Percentiles rank a stretch among this genome's conserved stretches.
Evolutionary conservation across 495 filamentous ascomycete species (phyloP).

Genomic region (Poronia punctata): DNA sequence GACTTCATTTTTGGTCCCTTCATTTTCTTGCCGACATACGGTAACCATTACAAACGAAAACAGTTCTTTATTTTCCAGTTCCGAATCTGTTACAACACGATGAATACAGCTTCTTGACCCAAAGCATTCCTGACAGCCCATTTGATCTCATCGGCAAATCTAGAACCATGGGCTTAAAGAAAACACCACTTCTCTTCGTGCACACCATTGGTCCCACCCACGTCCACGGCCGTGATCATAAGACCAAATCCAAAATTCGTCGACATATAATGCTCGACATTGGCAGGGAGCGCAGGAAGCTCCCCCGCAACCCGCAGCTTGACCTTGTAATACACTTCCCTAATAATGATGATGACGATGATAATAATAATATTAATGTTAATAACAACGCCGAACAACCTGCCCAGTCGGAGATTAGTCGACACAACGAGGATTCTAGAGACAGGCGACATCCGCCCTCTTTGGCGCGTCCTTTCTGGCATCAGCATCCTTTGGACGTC

Average conservation of each 20-base stretch:
- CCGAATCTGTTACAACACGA: too few relatives aligned
- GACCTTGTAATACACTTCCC: neutral
- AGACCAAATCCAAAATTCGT: conserved; percentile 3
- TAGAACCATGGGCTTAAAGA: neutral
- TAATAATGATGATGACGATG: too few relatives aligned
- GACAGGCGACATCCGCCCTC: too few relatives aligned
- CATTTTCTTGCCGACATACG: too few relatives aligned
- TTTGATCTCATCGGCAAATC: neutral
- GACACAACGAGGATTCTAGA: neutral
- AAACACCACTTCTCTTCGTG: conserved; percentile 1
- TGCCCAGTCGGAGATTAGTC: neutral
- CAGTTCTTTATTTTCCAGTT: too few relatives aligned
- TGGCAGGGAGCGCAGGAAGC: neutral
- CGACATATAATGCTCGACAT: conserved; percentile 1
- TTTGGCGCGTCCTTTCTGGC: neutral
- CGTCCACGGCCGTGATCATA: conserved; percentile 1
- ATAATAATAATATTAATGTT: too few relatives aligned
- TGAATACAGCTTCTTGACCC: neutral
- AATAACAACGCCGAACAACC: neutral
- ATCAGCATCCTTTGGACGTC: conserved; percentile 1
- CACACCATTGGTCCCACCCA: neutral
- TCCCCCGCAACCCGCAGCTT: neutral
- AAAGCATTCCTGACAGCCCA: neutral
- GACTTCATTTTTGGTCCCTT: too few relatives aligned
- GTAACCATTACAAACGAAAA: too few relatives aligned